Evolutionary conservation across 257 asterid species (phyloP).

Genomic region (Asclepias syriaca): DNA sequence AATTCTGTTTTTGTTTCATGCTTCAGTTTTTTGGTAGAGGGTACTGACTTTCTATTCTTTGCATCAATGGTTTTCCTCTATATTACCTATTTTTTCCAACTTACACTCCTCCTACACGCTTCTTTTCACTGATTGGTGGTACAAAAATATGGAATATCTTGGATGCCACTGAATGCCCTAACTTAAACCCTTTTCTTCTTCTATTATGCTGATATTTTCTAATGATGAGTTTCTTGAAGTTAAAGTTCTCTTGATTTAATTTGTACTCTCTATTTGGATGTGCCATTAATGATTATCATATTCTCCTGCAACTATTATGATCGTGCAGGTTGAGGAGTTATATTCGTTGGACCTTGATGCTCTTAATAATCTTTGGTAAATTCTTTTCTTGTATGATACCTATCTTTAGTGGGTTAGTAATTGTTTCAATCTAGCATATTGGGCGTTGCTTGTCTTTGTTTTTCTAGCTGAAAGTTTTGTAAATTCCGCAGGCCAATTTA

Average conservation of each 20-base stretch:
- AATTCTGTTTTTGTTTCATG: neutral
- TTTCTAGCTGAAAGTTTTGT: neutral
- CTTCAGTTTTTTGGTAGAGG: neutral
- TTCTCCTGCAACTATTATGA: slow-evolving; percentile 17
- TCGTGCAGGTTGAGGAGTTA: slow-evolving; percentile 92
- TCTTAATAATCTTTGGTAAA: slow-evolving; percentile 74
- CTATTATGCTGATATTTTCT: neutral
- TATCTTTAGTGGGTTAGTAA: neutral
- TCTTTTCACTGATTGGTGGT: neutral
- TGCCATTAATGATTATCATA: neutral
- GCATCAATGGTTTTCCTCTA: neutral
- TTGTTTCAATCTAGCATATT: neutral
- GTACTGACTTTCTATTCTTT: neutral
- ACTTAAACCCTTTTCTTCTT: neutral
- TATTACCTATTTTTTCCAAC: neutral
- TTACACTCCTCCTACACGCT: no score
- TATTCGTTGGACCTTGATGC: slow-evolving; percentile 90
- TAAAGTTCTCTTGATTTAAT: neutral
- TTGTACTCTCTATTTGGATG: neutral
- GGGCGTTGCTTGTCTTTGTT: neutral
- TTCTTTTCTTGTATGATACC: neutral
- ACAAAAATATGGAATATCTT: no score
- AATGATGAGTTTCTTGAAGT: neutral
- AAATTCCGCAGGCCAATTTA: slow-evolving; percentile 63
- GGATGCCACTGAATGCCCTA: neutral